Evolutionary conservation across 805 yeast genomes (phyloP).

Genomic region (Ogataea nitratoaversa): DNA sequence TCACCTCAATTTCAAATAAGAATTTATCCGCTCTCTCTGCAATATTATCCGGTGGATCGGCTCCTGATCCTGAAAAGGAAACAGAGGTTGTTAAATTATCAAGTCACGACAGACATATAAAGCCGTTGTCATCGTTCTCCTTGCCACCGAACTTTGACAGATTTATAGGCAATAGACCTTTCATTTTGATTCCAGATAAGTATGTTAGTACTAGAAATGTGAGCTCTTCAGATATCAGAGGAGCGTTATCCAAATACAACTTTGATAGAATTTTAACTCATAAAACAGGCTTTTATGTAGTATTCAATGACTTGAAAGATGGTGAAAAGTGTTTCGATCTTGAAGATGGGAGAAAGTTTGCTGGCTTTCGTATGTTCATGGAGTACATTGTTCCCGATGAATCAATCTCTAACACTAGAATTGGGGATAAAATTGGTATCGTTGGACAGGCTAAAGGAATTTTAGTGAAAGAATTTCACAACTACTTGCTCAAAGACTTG

Average conservation of each 20-base stretch:
- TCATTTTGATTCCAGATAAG: constrained; percentile 48
- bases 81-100: constrained; percentile 15
- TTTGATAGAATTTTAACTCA: constrained; percentile 67
- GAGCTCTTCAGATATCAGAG: constrained; percentile 54
- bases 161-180: constrained; percentile 55
- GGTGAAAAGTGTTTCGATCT: constrained; percentile 55
- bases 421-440: constrained; percentile 31
- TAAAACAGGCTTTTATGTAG: constrained; percentile 61
- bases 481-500: constrained; percentile 63
- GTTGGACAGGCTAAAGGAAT: constrained; percentile 56
- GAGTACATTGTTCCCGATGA: constrained; percentile 51
- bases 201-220: constrained; percentile 46
- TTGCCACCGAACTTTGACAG: constrained; percentile 48
- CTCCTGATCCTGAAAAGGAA: constrained; percentile 8
- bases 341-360: constrained; percentile 55
- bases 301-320: constrained; percentile 57
- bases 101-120: constrained; percentile 31
- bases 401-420: constrained; percentile 22
- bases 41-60: constrained; percentile 7
- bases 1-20: neutral
- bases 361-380: constrained; percentile 51
- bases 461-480: constrained; percentile 60
- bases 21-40: constrained; percentile 3
- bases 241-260: constrained; percentile 51
- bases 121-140: constrained; percentile 18